phyloP scores from a whole-genome alignment of 208 protist genomes.

The Strigomonas culicis region DNA sequence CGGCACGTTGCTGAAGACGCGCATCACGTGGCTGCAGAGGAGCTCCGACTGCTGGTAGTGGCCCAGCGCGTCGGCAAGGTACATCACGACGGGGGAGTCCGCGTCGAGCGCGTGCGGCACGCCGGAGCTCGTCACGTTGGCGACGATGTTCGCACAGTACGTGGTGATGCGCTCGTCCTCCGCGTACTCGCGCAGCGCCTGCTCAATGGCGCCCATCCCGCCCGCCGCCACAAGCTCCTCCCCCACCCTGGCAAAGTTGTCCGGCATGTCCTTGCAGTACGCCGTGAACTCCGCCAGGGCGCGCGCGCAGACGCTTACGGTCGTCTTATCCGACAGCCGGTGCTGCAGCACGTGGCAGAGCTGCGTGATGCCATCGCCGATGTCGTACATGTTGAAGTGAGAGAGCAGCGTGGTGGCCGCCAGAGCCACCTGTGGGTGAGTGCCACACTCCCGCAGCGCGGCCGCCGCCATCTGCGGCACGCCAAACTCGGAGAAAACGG shows the following conservation, averaged over 20 bases:
- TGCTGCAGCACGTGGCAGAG: constrained; percentile 51
- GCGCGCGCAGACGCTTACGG: constrained; percentile 47
- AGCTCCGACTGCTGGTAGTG: constrained; percentile 59
- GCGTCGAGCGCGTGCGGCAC: constrained; percentile 35
- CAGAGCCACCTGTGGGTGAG: constrained; percentile 45
- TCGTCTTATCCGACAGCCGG: constrained; percentile 42
- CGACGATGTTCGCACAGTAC: constrained; percentile 59
- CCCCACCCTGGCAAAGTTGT: constrained; percentile 55
- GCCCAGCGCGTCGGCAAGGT: constrained; percentile 61
- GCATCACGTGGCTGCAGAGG: constrained; percentile 72
- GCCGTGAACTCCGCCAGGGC: constrained; percentile 85
- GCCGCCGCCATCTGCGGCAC: constrained; percentile 64
- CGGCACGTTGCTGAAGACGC: constrained; percentile 81
- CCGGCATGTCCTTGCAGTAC: constrained; percentile 71
- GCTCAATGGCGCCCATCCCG: constrained; percentile 64
- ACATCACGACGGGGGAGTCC: constrained; percentile 56
- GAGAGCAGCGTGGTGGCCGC: constrained; percentile 64
- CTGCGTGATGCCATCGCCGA: constrained; percentile 81
- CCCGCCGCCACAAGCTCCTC: constrained; percentile 72
- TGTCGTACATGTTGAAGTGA: constrained; percentile 87
- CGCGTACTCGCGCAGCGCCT: constrained; percentile 60
- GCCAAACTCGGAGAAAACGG: constrained; percentile 82
- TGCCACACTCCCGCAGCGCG: constrained; percentile 48
- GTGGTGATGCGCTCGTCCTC: constrained; percentile 68
- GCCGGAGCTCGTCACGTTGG: constrained; percentile 77